Evolutionary conservation across 2,329 filamentous ascomycete genomes (phyloP), one percentile per base, ranked within the genome.

Genomic region (Aspergillus latus): DNA sequence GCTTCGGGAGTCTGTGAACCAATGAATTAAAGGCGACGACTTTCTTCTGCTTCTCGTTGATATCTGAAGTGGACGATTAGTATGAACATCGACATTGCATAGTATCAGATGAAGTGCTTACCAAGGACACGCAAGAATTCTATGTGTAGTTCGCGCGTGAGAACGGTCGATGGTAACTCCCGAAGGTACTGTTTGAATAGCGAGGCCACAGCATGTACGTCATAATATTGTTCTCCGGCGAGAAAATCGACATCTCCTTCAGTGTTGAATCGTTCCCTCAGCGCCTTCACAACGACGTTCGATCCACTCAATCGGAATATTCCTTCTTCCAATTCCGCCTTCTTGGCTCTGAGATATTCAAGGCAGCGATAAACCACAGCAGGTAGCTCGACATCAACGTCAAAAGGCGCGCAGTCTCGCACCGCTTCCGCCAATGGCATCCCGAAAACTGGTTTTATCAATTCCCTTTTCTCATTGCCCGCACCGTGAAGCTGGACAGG

Each of bases 291-390:
- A 49, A 96, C 88, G 53, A 95, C 84, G 69, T 96, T 97, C 0
- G 93, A 97, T n/a, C 94, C 94, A 72, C 92, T 97, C 42, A 99
- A 81, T 51, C 94, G 87, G 81, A 99, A 99, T 42, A 99, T 96
- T 42, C 94, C 94, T 74, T 99, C 94, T 72, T 99, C 94, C 5
- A 81, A 81, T 47, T 88, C 82, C 9, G 92, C 94, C 60, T 89
- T 85, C 76, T 92, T 92, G 5, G 85, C 83, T 62, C 90, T 88
- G 15, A 99, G 82, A 72, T 96, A 99, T 72, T 97, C 90, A 59
- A 99, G 89, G 69, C 92, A 97, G 56, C 94, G 88, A 75, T 95
- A 99, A 7, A 97, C 90, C 2, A 99, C 94, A 5, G 93, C 90
- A 1, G 94, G 94, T 29, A 99, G 78, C 29, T 89, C 87, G 5